phyloP scores from a whole-genome alignment of 441 rosid species.

The Erodium texanum region DNA sequence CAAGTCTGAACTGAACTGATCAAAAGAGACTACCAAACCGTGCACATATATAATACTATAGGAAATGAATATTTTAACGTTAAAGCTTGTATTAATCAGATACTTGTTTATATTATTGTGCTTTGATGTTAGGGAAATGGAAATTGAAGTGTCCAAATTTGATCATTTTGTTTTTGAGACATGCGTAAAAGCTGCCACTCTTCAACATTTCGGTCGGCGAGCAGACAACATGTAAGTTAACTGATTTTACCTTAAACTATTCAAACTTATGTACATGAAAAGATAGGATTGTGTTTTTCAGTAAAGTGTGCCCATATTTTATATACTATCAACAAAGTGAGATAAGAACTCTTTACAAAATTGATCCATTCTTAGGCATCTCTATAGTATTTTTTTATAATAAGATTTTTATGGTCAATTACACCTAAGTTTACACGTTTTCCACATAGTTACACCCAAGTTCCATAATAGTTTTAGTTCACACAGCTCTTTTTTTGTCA shows the following conservation, averaged over 20 bases:
- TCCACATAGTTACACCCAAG: too few species aligned
- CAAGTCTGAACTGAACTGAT: conserved; percentile 22
- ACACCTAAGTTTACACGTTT: too few species aligned
- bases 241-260: background rate
- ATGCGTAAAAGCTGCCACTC: conserved; percentile 46
- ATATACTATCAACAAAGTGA: background rate
- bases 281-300: background rate
- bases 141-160: conserved; percentile 26
- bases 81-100: conserved; percentile 16
- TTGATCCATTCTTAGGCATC: background rate
- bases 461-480: too few species aligned
- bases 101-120: background rate
- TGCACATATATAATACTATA: conserved; percentile 30
- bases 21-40: conserved; percentile 30
- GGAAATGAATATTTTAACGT: background rate
- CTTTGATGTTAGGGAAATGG: conserved; percentile 46
- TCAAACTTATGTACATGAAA: background rate
- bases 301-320: background rate
- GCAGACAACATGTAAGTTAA: conserved; percentile 20
- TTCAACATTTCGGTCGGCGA: conserved; percentile 50
- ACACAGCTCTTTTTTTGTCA: too few species aligned
- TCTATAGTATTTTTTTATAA: background rate
- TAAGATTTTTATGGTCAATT: too few species aligned
- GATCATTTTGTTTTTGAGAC: conserved; percentile 25
- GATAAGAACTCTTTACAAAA: background rate